Evolutionary conservation across 2,329 filamentous ascomycete genomes (phyloP).

Genomic region (Dryadomyces sulphureus): DNA sequence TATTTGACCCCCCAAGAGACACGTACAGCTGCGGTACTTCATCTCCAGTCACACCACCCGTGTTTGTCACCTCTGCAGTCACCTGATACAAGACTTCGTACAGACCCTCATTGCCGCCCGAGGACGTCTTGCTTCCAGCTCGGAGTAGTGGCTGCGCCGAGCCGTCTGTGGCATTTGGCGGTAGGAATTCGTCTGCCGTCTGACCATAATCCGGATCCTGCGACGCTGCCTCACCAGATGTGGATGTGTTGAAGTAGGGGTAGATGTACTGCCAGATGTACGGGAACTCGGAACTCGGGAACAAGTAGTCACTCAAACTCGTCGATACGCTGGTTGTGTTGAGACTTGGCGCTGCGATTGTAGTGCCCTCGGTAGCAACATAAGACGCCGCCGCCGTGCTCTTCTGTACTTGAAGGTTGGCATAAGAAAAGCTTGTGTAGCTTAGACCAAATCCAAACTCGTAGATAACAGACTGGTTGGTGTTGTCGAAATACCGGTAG

Average conservation of each 20-base stretch:
- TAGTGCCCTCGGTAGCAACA: slow-evolving; percentile 42
- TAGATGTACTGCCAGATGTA: slow-evolving; percentile 47
- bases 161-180: slow-evolving; percentile 39
- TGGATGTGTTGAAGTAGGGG: slow-evolving; percentile 53
- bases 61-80: slow-evolving; percentile 57
- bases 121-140: slow-evolving; percentile 27
- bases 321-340: slow-evolving; percentile 51
- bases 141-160: slow-evolving; percentile 39
- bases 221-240: slow-evolving; percentile 38
- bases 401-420: slow-evolving; percentile 41
- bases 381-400: slow-evolving; percentile 37
- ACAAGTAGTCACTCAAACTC: slow-evolving; percentile 49
- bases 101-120: slow-evolving; percentile 50
- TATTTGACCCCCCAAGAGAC: slow-evolving; percentile 61
- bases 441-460: slow-evolving; percentile 72
- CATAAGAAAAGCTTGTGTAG: slow-evolving; percentile 67
- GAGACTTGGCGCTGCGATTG: slow-evolving; percentile 41
- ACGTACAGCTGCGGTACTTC: slow-evolving; percentile 70
- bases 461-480: slow-evolving; percentile 53
- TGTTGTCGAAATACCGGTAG: slow-evolving; percentile 59
- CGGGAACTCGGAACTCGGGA: slow-evolving; percentile 41
- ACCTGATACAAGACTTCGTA: slow-evolving; percentile 58
- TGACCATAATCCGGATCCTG: slow-evolving; percentile 45
- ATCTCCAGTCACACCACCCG: slow-evolving; percentile 47
- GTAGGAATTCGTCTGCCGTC: slow-evolving; percentile 43